A percentile compares a stretch with the other conserved stretches of the same genome.
phyloP scores from a whole-genome alignment of 345 rosid species.

The Murraya koenigii region DNA sequence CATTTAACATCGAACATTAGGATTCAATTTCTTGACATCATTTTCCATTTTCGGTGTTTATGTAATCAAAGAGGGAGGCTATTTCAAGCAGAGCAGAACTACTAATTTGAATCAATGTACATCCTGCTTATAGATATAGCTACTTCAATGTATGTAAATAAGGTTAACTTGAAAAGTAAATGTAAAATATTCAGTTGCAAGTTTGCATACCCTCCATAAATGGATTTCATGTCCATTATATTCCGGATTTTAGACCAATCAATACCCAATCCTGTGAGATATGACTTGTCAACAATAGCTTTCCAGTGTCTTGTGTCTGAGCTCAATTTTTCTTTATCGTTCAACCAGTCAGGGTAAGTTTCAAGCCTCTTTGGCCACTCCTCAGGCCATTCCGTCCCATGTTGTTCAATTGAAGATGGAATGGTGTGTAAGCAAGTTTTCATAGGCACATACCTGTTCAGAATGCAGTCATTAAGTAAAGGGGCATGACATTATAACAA shows the following conservation, averaged over 20 bases:
- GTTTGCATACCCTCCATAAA: slow-evolving; percentile 80
- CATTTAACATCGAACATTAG: slow-evolving; percentile 11
- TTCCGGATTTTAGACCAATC: slow-evolving; percentile 82
- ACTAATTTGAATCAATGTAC: background rate
- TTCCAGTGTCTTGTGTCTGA: slow-evolving; percentile 76
- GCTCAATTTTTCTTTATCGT: slow-evolving; percentile 55
- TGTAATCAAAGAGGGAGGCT: no score
- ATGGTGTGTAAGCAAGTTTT: slow-evolving; percentile 70
- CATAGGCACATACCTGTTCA: slow-evolving; percentile 74
- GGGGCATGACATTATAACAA: background rate
- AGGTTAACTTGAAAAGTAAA: background rate
- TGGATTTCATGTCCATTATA: slow-evolving; percentile 96
- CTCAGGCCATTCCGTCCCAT: slow-evolving; percentile 96
- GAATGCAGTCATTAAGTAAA: slow-evolving; percentile 6
- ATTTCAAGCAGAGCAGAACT: background rate
- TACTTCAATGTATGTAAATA: background rate
- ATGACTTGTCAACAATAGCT: slow-evolving; percentile 73
- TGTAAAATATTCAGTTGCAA: background rate
- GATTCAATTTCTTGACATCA: background rate
- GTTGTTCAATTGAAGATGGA: slow-evolving; percentile 85
- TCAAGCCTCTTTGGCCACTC: slow-evolving; percentile 97
- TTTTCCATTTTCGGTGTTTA: background rate
- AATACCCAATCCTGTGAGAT: slow-evolving; percentile 77
- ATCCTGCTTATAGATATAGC: background rate
- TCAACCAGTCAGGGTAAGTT: slow-evolving; percentile 91